Evolutionary conservation across 2,329 filamentous ascomycete species (phyloP), one percentile per base, ranked within the genome.

Genomic region (Pochonia chlamydosporia): DNA sequence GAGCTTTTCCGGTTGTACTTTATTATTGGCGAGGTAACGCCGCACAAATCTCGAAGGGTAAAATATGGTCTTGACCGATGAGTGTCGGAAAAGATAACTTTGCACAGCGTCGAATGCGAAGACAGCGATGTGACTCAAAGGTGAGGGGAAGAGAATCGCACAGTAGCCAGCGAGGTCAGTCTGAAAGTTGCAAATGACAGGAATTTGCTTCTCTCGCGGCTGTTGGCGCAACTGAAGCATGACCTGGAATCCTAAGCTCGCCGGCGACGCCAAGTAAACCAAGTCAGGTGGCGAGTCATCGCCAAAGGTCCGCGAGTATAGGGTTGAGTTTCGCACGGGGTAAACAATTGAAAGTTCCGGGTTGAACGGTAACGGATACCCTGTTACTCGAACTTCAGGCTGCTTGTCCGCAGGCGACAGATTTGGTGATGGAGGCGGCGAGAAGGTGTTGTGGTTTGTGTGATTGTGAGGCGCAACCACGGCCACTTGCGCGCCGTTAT

Each of bases 141-240:
- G 81, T 2, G 71, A 66, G 0, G 83, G 81, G 50, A 88, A 84
- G n/a, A 88, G 68, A 43, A 87, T 85, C 42, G 78, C 74, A 56
- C 81, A 83, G 60, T 87, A 88, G 2, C 82, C 82, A 0, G 81
- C 79, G 9, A 88, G 67, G 58, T 87, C 84, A 1, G 84, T 88
- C 62, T 87, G 84, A 54, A 86, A 87, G 61, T 87, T 88, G 60
- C 83, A 76, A 37, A 87, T 70, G 2, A 85, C 69, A 3, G 78
- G 78, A 1, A 82, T 74, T 36, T 81, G 79, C 8, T 70, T 69
- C 26, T 75, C 67, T 20, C 61, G 62, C 13, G 71, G 67, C 46
- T 85, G 72, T 54, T 85, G 82, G 39, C 80, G 74, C 43, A 85
- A 66, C 59, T 87, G 82, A n/a, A 87, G 69, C 64, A 87, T 74